Evolutionary conservation across 192 early-diverging fungal genomes (phyloP).

Genomic region (Coemansia sp.): DNA sequence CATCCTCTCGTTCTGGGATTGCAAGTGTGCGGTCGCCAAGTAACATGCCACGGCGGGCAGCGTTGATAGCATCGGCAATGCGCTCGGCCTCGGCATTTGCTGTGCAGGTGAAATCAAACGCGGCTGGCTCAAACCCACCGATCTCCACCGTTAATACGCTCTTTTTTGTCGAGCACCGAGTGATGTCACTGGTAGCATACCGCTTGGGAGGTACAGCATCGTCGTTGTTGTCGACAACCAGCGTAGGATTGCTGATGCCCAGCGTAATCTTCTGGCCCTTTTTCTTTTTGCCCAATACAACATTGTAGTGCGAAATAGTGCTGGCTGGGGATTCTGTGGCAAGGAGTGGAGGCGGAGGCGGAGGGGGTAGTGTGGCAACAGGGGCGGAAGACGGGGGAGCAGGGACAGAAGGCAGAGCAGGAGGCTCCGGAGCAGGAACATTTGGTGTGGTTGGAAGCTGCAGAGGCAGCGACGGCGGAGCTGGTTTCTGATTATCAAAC

Average conservation of each 20-base stretch:
- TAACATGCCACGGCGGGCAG: constrained; percentile 58
- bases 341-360: constrained; percentile 10
- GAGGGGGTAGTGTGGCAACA: not conserved
- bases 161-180: constrained; percentile 63
- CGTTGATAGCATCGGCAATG: constrained; percentile 62
- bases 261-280: constrained; percentile 72
- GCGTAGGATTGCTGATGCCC: constrained; percentile 60
- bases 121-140: constrained; percentile 54
- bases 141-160: constrained; percentile 65
- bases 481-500: not conserved
- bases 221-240: constrained; percentile 63
- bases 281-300: constrained; percentile 67
- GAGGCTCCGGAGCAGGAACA: not conserved
- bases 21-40: constrained; percentile 34
- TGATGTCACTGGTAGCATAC: constrained; percentile 57
- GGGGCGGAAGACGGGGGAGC: not conserved
- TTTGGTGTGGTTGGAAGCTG: not conserved
- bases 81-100: constrained; percentile 68
- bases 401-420: not conserved
- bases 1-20: not conserved
- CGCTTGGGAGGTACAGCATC: constrained; percentile 50
- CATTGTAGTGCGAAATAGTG: constrained; percentile 46
- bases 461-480: not conserved
- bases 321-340: constrained; percentile 2
- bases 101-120: constrained; percentile 64